Evolutionary conservation across 306 rosid genomes (phyloP).

Genomic region (Lathyrus oleraceus): DNA sequence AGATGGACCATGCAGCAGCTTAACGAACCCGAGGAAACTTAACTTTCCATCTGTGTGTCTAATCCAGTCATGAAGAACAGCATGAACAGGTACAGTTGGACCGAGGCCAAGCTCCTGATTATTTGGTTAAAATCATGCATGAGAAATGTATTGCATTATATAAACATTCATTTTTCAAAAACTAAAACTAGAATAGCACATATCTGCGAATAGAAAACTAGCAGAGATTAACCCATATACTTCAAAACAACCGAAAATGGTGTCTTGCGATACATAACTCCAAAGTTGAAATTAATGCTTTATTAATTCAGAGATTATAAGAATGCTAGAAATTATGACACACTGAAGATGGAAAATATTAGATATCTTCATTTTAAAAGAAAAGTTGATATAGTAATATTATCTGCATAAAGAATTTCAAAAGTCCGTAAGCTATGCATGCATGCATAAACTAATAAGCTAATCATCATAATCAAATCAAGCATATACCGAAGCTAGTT

Average conservation of each 20-base stretch:
- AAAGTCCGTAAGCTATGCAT: slow-evolving; percentile 19
- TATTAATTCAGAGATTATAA: slow-evolving; percentile 7
- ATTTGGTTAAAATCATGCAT: slow-evolving; percentile 35
- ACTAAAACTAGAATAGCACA: background rate
- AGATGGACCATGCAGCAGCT: slow-evolving; percentile 81
- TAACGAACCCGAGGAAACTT: slow-evolving; percentile 91
- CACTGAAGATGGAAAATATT: background rate
- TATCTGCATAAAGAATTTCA: slow-evolving; percentile 1
- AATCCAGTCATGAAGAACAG: slow-evolving; percentile 95
- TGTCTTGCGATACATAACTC: slow-evolving; percentile 15
- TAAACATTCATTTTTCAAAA: background rate
- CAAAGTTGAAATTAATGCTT: slow-evolving; percentile 14
- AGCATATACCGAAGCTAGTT: slow-evolving; percentile 91
- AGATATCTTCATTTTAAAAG: background rate
- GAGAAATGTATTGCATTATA: slow-evolving; percentile 32
- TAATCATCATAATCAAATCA: slow-evolving; percentile 12
- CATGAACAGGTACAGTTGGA: slow-evolving; percentile 86
- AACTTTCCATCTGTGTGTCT: slow-evolving; percentile 89
- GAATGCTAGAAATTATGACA: background rate
- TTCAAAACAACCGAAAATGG: slow-evolving; percentile 5
- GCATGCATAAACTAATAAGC: background rate
- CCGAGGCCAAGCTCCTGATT: slow-evolving; percentile 91
- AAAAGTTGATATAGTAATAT: background rate
- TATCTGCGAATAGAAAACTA: background rate
- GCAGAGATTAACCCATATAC: background rate